Evolutionary conservation across 177 flowering plant genomes (phyloP), one percentile per base, ranked within the genome.

Genomic region (Vitis hybrid): DNA sequence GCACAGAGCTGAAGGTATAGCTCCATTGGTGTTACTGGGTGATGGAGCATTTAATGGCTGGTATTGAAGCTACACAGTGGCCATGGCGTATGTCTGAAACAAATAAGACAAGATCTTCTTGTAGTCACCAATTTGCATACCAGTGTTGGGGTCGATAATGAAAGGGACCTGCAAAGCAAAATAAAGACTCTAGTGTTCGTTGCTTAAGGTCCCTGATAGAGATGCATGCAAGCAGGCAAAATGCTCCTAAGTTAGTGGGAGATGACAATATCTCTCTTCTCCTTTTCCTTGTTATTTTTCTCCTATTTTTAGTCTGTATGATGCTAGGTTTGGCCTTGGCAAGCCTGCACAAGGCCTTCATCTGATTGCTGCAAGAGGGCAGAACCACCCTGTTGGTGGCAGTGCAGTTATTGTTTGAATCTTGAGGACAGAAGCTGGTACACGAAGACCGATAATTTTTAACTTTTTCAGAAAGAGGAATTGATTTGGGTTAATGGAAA

Each of bases 81-180:
- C 70, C 1, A 55, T 10, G 10, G 88, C 75, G 71, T 90, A 90
- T 66, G 88, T 86, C 64, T 72, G 62, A 72, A 88, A 86, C 82
- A 90, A 79, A 72, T 88, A 88, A 2, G 85, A 67, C 52, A 88
- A 50, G 19, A 91, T 91, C 78, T 76, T 84, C 79, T 83, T 80
- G 83, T 78, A 82, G 72, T 83, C 84, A 10, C 90, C 82, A 13
- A 84, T 59, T 68, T 80, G 72, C 65, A 75, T 51, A 19, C 88
- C 90, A 54, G 88, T 89, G 68, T 89, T 91, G 21, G 85, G 93
- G 81, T 91, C 96, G 75, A 89, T 70, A 6, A 91, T 72, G 80
- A 74, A 89, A n/a, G 96, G 96, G 5, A 89, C 90, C 96, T 91
- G 87, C 52, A 77, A 34, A 59, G 52, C 19, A 56, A 32, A 45